A percentile compares a stretch with the other conserved stretches of the same genome.
Evolutionary conservation across 768 basidiomycete species (phyloP).

Genomic region (Cyclocybe cylindracea): DNA sequence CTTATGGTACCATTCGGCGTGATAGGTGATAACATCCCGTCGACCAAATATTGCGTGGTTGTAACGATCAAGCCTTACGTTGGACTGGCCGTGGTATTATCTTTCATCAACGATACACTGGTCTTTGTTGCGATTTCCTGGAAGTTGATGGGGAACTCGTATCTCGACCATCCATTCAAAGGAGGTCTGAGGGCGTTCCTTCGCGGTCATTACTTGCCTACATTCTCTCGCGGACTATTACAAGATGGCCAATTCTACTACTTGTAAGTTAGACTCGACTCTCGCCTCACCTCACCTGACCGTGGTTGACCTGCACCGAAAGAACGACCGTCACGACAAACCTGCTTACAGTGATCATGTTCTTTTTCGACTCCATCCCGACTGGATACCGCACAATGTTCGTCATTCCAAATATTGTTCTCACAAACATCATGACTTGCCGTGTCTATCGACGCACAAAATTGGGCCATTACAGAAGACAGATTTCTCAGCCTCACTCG

Average conservation of each 20-base stretch:
- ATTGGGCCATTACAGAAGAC: too few species aligned
- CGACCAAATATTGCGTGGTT: slow-evolving; percentile 33
- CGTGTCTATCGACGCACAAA: too few species aligned
- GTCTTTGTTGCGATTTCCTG: slow-evolving; percentile 34
- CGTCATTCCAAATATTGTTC: too few species aligned
- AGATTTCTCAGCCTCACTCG: too few species aligned
- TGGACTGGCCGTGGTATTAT: slow-evolving; percentile 26
- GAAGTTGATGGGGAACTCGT: slow-evolving; percentile 21
- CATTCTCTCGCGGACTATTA: slow-evolving; percentile 31
- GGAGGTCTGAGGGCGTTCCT: slow-evolving; percentile 19
- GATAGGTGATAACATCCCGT: slow-evolving; percentile 24
- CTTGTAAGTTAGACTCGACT: slow-evolving; percentile 21
- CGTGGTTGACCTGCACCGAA: too few species aligned
- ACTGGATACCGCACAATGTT: too few species aligned
- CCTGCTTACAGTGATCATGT: too few species aligned
- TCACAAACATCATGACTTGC: too few species aligned
- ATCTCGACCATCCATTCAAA: slow-evolving; percentile 9
- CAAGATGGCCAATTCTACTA: slow-evolving; percentile 41
- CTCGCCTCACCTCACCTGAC: too few species aligned
- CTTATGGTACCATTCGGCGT: slow-evolving; percentile 26
- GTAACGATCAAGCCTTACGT: slow-evolving; percentile 19
- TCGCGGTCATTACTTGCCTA: slow-evolving; percentile 25
- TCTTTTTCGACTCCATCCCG: too few species aligned
- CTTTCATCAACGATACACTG: slow-evolving; percentile 30
- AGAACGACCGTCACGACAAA: too few species aligned